phyloP scores from a whole-genome alignment of 805 yeast genomes.

The Naumovozyma dairenensis region DNA sequence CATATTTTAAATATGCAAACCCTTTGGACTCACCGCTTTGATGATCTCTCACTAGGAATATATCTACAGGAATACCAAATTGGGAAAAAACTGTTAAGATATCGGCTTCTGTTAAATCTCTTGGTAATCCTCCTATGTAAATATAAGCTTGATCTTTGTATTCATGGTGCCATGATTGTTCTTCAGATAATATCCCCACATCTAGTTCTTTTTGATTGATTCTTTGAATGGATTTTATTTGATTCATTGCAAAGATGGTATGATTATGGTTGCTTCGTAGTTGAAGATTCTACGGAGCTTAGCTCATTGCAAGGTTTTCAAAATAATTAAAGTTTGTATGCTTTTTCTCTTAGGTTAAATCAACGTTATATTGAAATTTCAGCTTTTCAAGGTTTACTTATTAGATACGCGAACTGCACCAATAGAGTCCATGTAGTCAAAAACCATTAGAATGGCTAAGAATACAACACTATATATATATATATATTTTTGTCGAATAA shows the following conservation, averaged over 20 bases:
- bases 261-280: too few relatives aligned
- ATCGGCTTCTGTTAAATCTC: slow-evolving; percentile 62
- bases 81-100: slow-evolving; percentile 74
- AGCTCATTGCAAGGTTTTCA: too few relatives aligned
- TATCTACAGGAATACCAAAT: slow-evolving; percentile 75
- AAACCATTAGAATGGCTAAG: too few relatives aligned
- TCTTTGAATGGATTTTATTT: slow-evolving; percentile 35
- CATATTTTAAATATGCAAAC: slow-evolving; percentile 75
- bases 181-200: slow-evolving; percentile 39
- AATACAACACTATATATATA: too few relatives aligned
- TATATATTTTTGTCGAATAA: too few relatives aligned
- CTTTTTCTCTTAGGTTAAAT: too few relatives aligned
- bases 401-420: too few relatives aligned
- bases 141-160: slow-evolving; percentile 68
- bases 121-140: slow-evolving; percentile 64
- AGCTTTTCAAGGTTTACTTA: too few relatives aligned
- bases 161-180: slow-evolving; percentile 86
- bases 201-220: slow-evolving; percentile 61
- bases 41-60: slow-evolving; percentile 58
- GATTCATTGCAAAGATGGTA: slow-evolving; percentile 4
- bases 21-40: slow-evolving; percentile 60
- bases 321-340: too few relatives aligned
- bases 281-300: too few relatives aligned
- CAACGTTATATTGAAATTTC: too few relatives aligned
- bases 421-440: too few relatives aligned